A percentile compares a stretch with the other conserved stretches of the same genome.
These are phyloP conservation scores for Protea cynaroides DNA, from an alignment of 164 flowering plant species.

Conservation along the genomic window DNA sequence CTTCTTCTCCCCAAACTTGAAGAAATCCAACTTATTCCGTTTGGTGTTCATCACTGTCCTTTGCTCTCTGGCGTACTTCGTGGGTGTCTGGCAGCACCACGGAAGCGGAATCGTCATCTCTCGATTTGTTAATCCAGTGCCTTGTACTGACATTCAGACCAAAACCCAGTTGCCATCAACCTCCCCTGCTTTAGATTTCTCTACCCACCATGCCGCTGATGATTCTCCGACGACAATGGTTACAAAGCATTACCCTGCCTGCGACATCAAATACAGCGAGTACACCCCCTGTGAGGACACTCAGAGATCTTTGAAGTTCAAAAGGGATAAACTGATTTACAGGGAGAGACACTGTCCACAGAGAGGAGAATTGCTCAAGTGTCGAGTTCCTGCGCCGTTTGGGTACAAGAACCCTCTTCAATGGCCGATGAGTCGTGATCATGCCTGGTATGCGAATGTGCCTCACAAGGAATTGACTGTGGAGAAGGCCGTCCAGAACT, in stretches of 20 bases:
- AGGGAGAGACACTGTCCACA: slow-evolving; percentile 90
- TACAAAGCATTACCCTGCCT: slow-evolving; percentile 36
- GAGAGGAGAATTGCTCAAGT: slow-evolving; percentile 29
- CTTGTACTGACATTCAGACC: not conserved
- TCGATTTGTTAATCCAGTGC: not conserved
- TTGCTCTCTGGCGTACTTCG: slow-evolving; percentile 50
- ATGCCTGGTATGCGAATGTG: slow-evolving; percentile 85
- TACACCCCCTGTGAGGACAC: slow-evolving; percentile 88
- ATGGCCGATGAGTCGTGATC: slow-evolving; percentile 84
- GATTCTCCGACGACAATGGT: slow-evolving; percentile 18
- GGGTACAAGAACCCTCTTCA: slow-evolving; percentile 64
- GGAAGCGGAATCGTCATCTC: slow-evolving; percentile 2
- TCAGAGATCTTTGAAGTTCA: slow-evolving; percentile 52
- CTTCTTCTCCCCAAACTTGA: not conserved
- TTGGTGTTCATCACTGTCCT: slow-evolving; percentile 27
- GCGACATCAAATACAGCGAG: slow-evolving; percentile 46
- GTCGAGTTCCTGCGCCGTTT: slow-evolving; percentile 74
- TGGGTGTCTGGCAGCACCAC: slow-evolving; percentile 48
- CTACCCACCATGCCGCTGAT: slow-evolving; percentile 46
- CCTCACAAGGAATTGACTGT: slow-evolving; percentile 75
- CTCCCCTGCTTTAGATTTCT: slow-evolving; percentile 47
- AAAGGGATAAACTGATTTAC: slow-evolving; percentile 47
- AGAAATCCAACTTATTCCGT: slow-evolving; percentile 30
- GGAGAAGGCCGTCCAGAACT: slow-evolving; percentile 85
- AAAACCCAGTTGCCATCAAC: slow-evolving; percentile 3